phyloP scores from a whole-genome alignment of 108 stramenopile species.

The Discostella pseudostelligera region DNA sequence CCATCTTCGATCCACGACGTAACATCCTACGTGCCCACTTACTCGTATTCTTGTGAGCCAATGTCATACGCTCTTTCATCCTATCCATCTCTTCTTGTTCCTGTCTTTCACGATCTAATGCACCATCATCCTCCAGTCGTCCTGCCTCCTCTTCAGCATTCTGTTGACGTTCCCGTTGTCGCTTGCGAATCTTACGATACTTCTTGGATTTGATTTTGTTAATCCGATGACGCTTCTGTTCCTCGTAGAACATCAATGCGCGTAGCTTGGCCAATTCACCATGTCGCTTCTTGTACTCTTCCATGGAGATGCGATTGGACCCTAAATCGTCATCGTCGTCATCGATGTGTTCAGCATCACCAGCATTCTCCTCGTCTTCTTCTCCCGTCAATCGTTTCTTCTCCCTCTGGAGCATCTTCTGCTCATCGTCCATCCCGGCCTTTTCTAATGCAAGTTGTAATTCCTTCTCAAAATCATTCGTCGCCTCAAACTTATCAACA shows the following conservation, averaged over 20 bases:
- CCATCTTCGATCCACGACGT: slow-evolving; percentile 82
- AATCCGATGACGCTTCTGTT: slow-evolving; percentile 96
- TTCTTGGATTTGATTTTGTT: slow-evolving; percentile 99
- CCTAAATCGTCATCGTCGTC: slow-evolving; percentile 76
- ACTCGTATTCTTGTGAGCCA: slow-evolving; percentile 95
- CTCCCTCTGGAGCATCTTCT: slow-evolving; percentile 64
- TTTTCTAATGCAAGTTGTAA: slow-evolving; percentile 76
- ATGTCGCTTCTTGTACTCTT: slow-evolving; percentile 91
- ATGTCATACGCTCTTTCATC: slow-evolving; percentile 95
- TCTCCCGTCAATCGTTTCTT: slow-evolving; percentile 49
- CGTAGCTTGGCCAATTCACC: slow-evolving; percentile 94
- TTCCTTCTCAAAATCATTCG: slow-evolving; percentile 93
- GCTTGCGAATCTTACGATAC: slow-evolving; percentile 93
- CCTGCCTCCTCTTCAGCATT: slow-evolving; percentile 75
- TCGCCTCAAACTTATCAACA: slow-evolving; percentile 83
- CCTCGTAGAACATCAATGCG: slow-evolving; percentile 98
- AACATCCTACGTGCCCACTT: slow-evolving; percentile 96
- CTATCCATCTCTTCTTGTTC: slow-evolving; percentile 93
- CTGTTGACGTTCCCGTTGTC: slow-evolving; percentile 76
- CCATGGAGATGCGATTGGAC: slow-evolving; percentile 75
- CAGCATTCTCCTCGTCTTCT: slow-evolving; percentile 6
- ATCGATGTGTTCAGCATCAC: slow-evolving; percentile 11
- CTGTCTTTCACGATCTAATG: slow-evolving; percentile 64
- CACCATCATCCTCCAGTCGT: slow-evolving; percentile 43
- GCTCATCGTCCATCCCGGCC: slow-evolving; percentile 85